Evolutionary conservation across 768 basidiomycete species (phyloP), one percentile per base, ranked within the genome.

Genomic region (Calocera viscosa): DNA sequence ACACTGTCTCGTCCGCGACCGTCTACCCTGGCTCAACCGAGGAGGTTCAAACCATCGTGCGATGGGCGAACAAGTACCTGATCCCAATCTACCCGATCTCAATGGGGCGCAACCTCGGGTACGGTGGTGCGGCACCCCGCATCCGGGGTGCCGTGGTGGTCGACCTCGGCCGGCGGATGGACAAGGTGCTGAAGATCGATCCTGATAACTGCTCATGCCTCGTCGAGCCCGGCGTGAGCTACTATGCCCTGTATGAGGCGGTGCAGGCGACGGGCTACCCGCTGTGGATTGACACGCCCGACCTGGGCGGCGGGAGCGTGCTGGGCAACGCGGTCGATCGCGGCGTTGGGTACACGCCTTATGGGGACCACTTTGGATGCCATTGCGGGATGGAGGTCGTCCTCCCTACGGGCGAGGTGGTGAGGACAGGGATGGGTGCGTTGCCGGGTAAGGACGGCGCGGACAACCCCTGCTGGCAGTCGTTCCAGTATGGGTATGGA

Each of bases 361-460:
- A 67, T 60, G 69, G 69, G 11, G 70, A 71, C 49, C 70, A 71
- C 43, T 69, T 63, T n/a, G 69, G 64, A 19, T 39, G 41, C 16
- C 67, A 68, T 35, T 71, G 67, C 40, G 70, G 70, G 3, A 67
- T 71, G 68, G 70, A 71, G 34, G 66, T 71, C 17, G 69, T 71
- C 8, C 66, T 71, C 0, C 67, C 70, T 2, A 71, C 64, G n/a
- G 70, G 70, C 32, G 69, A 71, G 26, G 34, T 71, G 24, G 68
- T 71, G 16, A 35, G 66, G 0, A 69, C 69, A 1, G 70, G 70
- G 0, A 71, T 71, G 70, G 69, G 66, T 32, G 64, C 68, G 7
- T 39, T 71, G 40, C 68, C 69, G 16, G 63, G 53, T 26, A 41
- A 33, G 5, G 63, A 71, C 26, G 53, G 53, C 2, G 53, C 14